Percentiles rank a stretch among this genome's conserved stretches.
Conservation (phyloP, 2,329 filamentous ascomycete genomes). For the Xylogone sp. region DNA sequence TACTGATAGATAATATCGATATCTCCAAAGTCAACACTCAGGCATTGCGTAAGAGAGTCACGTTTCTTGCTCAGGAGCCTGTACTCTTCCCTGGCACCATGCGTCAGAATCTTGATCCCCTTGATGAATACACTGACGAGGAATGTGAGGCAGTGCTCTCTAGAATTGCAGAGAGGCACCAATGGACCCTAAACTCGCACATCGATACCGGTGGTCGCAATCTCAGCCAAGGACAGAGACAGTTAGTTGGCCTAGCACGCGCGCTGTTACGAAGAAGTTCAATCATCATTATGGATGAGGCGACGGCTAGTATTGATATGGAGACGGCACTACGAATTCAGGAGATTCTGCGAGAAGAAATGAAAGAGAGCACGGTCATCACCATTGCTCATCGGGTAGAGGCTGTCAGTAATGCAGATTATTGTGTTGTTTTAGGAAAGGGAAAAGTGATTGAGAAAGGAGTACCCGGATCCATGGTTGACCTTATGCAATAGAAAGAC, state of each 20-base stretch:
- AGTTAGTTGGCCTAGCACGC: constrained; percentile 61
- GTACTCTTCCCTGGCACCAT: constrained; percentile 61
- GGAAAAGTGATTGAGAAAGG: constrained; percentile 21
- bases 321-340: constrained; percentile 56
- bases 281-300: constrained; percentile 63
- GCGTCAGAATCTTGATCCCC: constrained; percentile 59
- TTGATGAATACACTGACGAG: constrained; percentile 50
- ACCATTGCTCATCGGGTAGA: constrained; percentile 63
- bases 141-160: constrained; percentile 50
- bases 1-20: constrained; percentile 58
- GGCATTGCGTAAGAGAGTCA: constrained; percentile 56
- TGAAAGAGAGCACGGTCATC: constrained; percentile 57
- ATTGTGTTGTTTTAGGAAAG: constrained; percentile 27
- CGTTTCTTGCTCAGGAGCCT: constrained; percentile 65
- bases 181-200: constrained; percentile 51
- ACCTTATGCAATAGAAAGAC: constrained; percentile 8
- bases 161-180: constrained; percentile 50
- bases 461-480: constrained; percentile 9
- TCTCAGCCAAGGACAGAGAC: constrained; percentile 60
- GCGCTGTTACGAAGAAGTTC: constrained; percentile 57
- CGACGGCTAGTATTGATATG: constrained; percentile 60
- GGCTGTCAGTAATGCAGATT: constrained; percentile 56
- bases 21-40: constrained; percentile 56
- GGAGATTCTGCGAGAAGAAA: constrained; percentile 49
- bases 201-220: constrained; percentile 60